These are phyloP conservation scores for Magnaporthales sp. DNA, from an alignment of 2,329 filamentous ascomycete species.

Conservation along the genomic window DNA sequence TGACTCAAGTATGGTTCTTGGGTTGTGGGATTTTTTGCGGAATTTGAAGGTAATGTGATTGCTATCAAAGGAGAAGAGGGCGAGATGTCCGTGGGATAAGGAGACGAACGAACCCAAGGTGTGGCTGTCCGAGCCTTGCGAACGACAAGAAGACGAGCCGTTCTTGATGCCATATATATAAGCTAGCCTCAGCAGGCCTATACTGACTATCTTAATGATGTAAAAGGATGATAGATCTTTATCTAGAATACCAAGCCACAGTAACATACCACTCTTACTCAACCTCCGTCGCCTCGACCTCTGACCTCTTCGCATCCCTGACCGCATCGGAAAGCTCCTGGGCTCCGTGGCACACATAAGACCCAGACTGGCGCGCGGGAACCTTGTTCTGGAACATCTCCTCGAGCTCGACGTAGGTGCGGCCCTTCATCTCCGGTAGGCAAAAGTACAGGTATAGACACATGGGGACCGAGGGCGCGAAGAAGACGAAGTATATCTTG, in stretches of 20 bases:
- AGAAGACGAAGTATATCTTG: slow-evolving; percentile 23
- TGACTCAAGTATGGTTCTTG: no score
- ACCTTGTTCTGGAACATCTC: neutral
- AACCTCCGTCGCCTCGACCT: neutral
- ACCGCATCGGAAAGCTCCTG: neutral
- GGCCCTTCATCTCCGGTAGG: slow-evolving; percentile 15
- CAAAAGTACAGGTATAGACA: slow-evolving; percentile 15
- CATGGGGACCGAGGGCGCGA: slow-evolving; percentile 19
- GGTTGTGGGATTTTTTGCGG: no score
- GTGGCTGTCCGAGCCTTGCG: neutral
- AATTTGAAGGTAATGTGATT: no score
- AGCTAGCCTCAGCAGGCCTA: neutral
- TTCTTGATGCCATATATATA: neutral
- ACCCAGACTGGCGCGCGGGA: slow-evolving; percentile 7
- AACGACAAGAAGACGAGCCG: neutral
- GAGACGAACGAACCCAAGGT: neutral
- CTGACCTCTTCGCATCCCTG: neutral
- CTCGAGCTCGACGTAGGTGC: slow-evolving; percentile 13
- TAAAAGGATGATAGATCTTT: no score
- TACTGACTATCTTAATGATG: neutral
- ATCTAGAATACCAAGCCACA: no score
- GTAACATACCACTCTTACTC: neutral
- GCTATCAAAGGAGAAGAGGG: no score
- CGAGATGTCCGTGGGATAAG: no score
- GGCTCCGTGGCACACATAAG: neutral